These are phyloP conservation scores for Podospora didyma DNA, from an alignment of 495 filamentous ascomycete species.

Conservation along the genomic window DNA sequence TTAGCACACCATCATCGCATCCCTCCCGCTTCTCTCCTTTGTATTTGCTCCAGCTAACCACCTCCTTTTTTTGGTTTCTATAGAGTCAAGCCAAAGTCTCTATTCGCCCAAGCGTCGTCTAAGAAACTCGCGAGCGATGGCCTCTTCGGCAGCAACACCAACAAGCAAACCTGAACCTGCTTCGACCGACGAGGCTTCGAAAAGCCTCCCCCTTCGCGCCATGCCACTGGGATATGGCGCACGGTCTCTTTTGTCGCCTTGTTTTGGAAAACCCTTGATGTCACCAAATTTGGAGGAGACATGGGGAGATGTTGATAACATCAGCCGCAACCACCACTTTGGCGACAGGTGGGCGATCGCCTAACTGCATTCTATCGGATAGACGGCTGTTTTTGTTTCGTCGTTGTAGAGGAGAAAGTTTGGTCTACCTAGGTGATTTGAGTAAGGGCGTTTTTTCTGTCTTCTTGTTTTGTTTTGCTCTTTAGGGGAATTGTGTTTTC, in stretches of 20 bases:
- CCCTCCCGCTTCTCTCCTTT: neutral
- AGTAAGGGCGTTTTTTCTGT: slow-evolving; percentile 3
- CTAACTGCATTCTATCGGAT: neutral
- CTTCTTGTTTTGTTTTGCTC: neutral
- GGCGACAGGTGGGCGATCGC: too few relatives aligned
- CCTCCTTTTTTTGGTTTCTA: neutral
- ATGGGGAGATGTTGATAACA: too few relatives aligned
- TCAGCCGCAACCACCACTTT: too few relatives aligned
- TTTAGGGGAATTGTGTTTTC: neutral
- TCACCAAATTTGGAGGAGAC: too few relatives aligned
- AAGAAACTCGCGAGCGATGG: slow-evolving; percentile 47
- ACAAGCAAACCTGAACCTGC: neutral
- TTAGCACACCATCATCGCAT: slow-evolving; percentile 12
- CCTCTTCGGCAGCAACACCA: slow-evolving; percentile 17
- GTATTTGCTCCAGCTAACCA: neutral
- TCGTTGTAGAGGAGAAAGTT: neutral
- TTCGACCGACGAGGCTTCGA: neutral
- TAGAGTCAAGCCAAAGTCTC: slow-evolving; percentile 59
- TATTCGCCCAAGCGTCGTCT: slow-evolving; percentile 57
- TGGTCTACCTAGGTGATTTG: neutral
- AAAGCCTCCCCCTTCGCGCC: neutral
- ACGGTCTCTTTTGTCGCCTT: neutral
- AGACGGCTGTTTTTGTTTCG: neutral
- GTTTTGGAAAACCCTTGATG: too few relatives aligned
- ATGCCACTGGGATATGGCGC: too few relatives aligned